These are phyloP conservation scores for Thielaviopsis euricoi DNA, from an alignment of 2,329 filamentous ascomycete genomes.

Conservation along the genomic window DNA sequence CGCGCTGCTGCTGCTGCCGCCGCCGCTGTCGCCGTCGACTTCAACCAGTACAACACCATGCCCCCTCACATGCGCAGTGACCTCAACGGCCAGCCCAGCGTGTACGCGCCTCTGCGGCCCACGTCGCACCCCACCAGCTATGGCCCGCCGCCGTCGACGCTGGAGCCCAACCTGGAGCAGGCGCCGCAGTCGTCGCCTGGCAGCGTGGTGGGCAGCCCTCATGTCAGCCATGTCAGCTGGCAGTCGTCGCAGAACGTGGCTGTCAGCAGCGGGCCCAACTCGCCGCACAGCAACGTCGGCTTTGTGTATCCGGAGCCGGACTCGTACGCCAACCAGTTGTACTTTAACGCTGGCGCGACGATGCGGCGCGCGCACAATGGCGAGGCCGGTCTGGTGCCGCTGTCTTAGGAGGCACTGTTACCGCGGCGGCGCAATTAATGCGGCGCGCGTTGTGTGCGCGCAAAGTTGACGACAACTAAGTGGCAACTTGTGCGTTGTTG, in stretches of 20 bases:
- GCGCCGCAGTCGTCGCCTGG: conserved; percentile 44
- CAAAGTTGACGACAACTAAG: too few species aligned
- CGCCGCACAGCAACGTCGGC: conserved; percentile 41
- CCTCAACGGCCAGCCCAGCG: conserved; percentile 52
- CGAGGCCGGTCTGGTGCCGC: not conserved
- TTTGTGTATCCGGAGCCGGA: conserved; percentile 79
- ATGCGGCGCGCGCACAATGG: conserved; percentile 24
- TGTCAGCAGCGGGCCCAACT: conserved; percentile 17
- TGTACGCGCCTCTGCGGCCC: conserved; percentile 44
- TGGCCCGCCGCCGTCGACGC: conserved; percentile 56
- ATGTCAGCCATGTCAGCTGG: conserved; percentile 71
- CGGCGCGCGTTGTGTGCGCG: not conserved
- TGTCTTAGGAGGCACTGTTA: not conserved
- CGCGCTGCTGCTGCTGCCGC: not conserved
- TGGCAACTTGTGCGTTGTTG: not conserved
- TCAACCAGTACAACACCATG: conserved; percentile 57
- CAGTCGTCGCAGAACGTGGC: conserved; percentile 43
- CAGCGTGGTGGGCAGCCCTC: conserved; percentile 70
- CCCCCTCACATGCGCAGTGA: conserved; percentile 69
- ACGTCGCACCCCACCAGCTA: conserved; percentile 78
- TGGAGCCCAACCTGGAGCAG: conserved; percentile 73
- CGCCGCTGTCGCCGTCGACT: conserved; percentile 24
- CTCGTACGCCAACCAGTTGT: conserved; percentile 52
- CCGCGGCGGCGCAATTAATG: not conserved
- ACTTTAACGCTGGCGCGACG: conserved; percentile 37